Evolutionary conservation across 73 alveolate genomes (phyloP), one percentile per base, ranked within the genome.

Genomic region (Effrenium voratum): DNA sequence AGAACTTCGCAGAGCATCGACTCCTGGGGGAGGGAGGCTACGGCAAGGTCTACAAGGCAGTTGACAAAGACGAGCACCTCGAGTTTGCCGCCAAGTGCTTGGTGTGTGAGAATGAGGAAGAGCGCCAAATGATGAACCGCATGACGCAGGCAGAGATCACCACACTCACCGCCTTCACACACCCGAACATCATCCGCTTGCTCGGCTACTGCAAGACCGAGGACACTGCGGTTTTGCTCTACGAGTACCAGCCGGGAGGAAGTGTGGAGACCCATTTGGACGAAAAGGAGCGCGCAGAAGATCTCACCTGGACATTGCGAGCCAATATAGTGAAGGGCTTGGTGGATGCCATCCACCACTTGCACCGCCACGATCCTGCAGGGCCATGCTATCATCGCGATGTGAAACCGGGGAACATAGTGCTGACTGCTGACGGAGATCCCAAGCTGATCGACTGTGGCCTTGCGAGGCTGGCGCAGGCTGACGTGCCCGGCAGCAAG

Each of bases 381-480:
- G 93, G 79, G 32, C 77, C 77, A 10, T 83, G 93, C 76, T 83
- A 83, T 38, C 93, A 83, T 50, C 93, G 93, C 12, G 93, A 83
- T 32, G 55, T 83, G 41, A 83, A 83, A 34, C 93, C 93, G 26
- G 75, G 50, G 49, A 81, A 81, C 45, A 81, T 81, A 19, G 73
- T 81, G 68, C 49, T 81, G 73, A 47, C 92, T 3, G 47, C 50
- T 6, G 13, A 38, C 28, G 46, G 46, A 45, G 10, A 45, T 28
- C 75, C 92, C 73, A 81, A 81, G 36, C 92, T 81, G 44, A 81
- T 45, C 19, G 92, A 81, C 47, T 81, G 92, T 49, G 92, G 77
- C n/a, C 41, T 83, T 2, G 66, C 91, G 28, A 43, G 91, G 41
- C 70, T 80, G 72, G 57, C 49, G 10, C 55, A 68, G 52, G 49